Evolutionary conservation across 2,329 filamentous ascomycete genomes (phyloP), one percentile per base, ranked within the genome.

Genomic region (Aspergillus calidoustus): DNA sequence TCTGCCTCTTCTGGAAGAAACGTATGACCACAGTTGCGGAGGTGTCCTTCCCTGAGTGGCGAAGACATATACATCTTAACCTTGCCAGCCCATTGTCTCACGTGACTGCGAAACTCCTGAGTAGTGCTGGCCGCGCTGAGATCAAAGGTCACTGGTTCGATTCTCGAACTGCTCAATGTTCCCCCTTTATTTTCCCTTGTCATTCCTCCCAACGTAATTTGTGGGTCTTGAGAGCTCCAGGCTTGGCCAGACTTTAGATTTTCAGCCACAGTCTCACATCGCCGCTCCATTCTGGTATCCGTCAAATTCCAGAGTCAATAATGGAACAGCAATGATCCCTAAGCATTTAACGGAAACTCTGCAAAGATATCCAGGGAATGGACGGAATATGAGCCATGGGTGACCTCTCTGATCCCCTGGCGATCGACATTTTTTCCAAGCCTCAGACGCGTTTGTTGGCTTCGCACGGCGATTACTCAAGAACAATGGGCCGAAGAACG

Each of bases 401-500:
- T 15, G 15, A 41, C 2, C 34, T 13, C 31, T 38, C 34, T 15
- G 34, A 41, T 41, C 34, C 34, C 34, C 49, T 19, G 30, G 19
- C 41, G 51, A 43, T 53, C 51, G 51, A 41, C 51, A 53, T 53
- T 53, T 13, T 50, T 19, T 17, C 51, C 31, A 43, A 52, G 49
- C 28, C 49, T 34, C 49, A 38, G 34, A 38, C 23, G 19, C 22
- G 46, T 23, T 48, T 22, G 13, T 48, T 23, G 22, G 19, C 13
- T 53, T 38, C 31, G 31, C 31, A 53, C 31, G 9, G 19, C 51
- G 23, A 34, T 8, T 41, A 11, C 19, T n/a, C 13, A 51, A 28
- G 48, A 53, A 41, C 30, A 41, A 52, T 41, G 50, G 50, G 34
- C 34, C 34, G 34, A 38, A 11, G 34, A 9, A 11, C 34, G 34